Evolutionary conservation across 805 yeast genomes (phyloP).

Genomic region (Debaryomyces maramus): DNA sequence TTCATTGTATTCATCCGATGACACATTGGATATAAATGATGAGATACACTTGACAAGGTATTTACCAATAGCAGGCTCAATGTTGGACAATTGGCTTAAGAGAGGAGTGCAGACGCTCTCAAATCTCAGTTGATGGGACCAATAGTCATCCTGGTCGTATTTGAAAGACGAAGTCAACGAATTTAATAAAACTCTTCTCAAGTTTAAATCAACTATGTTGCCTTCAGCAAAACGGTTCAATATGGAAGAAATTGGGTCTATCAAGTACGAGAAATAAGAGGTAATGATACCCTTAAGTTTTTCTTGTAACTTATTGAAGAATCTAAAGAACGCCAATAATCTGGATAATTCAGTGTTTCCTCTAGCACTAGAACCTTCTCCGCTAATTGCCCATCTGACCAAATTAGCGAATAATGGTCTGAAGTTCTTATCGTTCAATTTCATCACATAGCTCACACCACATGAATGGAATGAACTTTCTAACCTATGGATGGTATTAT

Average conservation of each 20-base stretch:
- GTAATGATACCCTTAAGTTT: constrained; percentile 85
- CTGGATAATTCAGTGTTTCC: constrained; percentile 54
- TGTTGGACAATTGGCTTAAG: constrained; percentile 60
- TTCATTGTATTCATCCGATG: constrained; percentile 72
- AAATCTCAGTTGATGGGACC: constrained; percentile 87
- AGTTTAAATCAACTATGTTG: constrained; percentile 44
- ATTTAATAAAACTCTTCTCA: constrained; percentile 72
- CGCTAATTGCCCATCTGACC: constrained; percentile 90
- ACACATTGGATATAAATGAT: constrained; percentile 66
- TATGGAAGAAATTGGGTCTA: constrained; percentile 67
- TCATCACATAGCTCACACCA: constrained; percentile 78
- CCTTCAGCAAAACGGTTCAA: constrained; percentile 50
- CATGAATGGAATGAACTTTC: constrained; percentile 75
- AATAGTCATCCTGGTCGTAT: constrained; percentile 89
- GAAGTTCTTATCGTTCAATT: constrained; percentile 89
- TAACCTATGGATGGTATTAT: constrained; percentile 74
- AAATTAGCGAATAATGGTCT: constrained; percentile 86
- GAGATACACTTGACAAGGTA: constrained; percentile 78
- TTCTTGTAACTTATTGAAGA: constrained; percentile 82
- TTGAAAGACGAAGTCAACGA: constrained; percentile 80
- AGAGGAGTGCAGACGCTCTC: constrained; percentile 65
- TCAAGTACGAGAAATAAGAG: constrained; percentile 77
- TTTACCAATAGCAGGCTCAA: constrained; percentile 76
- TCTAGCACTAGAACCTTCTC: constrained; percentile 59
- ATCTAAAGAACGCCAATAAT: constrained; percentile 74